phyloP scores from a whole-genome alignment of 352 stramenopile genomes.

The Peronospora farinosa region DNA sequence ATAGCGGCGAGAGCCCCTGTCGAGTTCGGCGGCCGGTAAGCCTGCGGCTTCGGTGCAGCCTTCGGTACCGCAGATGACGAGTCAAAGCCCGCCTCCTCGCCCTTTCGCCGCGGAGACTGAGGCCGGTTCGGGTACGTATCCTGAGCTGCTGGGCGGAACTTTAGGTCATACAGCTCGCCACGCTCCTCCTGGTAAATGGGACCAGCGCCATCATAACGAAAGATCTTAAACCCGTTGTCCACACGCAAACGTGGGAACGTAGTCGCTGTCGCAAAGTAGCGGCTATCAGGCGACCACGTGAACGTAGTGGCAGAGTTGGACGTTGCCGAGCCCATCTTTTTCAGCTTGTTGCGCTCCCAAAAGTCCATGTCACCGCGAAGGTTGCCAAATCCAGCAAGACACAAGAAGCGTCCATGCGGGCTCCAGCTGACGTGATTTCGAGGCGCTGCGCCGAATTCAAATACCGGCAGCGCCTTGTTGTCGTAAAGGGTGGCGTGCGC shows the following conservation, averaged over 20 bases:
- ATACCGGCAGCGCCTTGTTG: constrained; percentile 90
- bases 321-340: constrained; percentile 87
- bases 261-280: constrained; percentile 93
- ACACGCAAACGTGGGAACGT: constrained; percentile 98
- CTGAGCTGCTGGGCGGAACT: constrained; percentile 70
- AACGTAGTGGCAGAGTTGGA: constrained; percentile 77
- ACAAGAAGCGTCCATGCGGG: constrained; percentile 95
- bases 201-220: constrained; percentile 92
- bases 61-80: constrained; percentile 37
- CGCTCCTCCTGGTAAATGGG: constrained; percentile 83
- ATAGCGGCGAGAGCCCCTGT: constrained; percentile 89
- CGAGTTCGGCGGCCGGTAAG: constrained; percentile 83
- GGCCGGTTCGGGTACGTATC: constrained; percentile 86
- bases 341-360: constrained; percentile 94
- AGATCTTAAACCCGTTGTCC: constrained; percentile 96
- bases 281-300: constrained; percentile 91
- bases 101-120: constrained; percentile 77
- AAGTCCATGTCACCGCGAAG: constrained; percentile 95
- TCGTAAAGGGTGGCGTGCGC: constrained; percentile 95
- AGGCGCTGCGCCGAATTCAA: constrained; percentile 93
- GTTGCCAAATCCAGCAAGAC: constrained; percentile 94
- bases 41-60: constrained; percentile 60
- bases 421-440: constrained; percentile 94
- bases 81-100: constrained; percentile 31
- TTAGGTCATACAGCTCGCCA: constrained; percentile 80